A percentile compares a stretch with the other conserved stretches of the same genome.
Evolutionary conservation across 2,329 filamentous ascomycete genomes (phyloP).

Genomic region (Fusarium duplospermum): DNA sequence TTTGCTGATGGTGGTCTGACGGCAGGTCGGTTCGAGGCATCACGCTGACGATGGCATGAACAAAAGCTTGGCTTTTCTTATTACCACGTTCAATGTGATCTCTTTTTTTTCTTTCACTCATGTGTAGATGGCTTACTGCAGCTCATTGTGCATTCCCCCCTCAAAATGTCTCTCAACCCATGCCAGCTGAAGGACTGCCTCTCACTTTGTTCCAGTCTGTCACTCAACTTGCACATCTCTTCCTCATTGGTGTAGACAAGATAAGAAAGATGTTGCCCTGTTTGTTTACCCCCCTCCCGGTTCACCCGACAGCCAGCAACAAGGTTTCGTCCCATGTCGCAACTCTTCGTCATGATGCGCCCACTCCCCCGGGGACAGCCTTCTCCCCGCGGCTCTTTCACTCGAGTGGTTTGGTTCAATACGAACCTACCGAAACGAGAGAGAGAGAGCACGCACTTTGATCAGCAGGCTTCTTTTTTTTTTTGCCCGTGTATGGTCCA

Average conservation of each 20-base stretch:
- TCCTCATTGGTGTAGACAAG: not conserved
- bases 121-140: not conserved
- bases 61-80: not conserved
- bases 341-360: conserved; percentile 14
- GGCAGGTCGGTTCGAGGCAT: not conserved
- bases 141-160: not conserved
- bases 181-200: conserved; percentile 6
- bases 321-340: conserved; percentile 3
- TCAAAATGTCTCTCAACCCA: conserved; percentile 11
- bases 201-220: not conserved
- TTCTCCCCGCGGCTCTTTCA: not conserved
- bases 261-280: not conserved
- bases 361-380: conserved; percentile 13
- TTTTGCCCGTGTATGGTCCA: not conserved
- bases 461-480: not conserved
- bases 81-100: not conserved
- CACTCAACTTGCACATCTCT: not conserved
- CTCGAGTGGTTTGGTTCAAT: conserved; percentile 1
- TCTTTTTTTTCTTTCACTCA: not conserved
- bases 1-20: conserved; percentile 2
- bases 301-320: conserved; percentile 21
- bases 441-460: not conserved
- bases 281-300: conserved; percentile 19
- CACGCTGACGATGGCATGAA: not conserved
- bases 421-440: conserved; percentile 6